These are phyloP conservation scores for Diaporthe caulivora DNA, from an alignment of 2,329 filamentous ascomycete genomes.

Conservation along the genomic window DNA sequence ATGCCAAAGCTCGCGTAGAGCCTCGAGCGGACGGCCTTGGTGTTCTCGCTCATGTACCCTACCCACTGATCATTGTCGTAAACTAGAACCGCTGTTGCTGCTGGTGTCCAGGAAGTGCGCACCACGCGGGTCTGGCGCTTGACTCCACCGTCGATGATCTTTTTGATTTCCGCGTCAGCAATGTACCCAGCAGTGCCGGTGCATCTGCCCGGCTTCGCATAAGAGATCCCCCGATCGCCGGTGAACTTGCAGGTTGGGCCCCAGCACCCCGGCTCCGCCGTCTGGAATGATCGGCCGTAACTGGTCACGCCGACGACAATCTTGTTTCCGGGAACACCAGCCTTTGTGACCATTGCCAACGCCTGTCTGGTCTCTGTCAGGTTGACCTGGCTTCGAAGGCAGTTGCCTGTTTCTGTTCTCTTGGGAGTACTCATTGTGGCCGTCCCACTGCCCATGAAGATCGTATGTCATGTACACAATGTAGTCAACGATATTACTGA, in stretches of 20 bases:
- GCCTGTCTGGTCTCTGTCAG: slow-evolving; percentile 46
- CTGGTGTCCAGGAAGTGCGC: slow-evolving; percentile 30
- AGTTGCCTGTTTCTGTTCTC: slow-evolving; percentile 38
- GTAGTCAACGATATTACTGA: slow-evolving; percentile 40
- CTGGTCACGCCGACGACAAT: slow-evolving; percentile 10
- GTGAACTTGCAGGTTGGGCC: neutral
- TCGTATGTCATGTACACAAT: slow-evolving; percentile 40
- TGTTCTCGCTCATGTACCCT: slow-evolving; percentile 39
- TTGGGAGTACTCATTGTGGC: slow-evolving; percentile 41
- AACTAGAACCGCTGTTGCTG: slow-evolving; percentile 39
- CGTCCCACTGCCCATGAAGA: slow-evolving; percentile 42
- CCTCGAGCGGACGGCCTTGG: slow-evolving; percentile 35
- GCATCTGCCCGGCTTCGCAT: slow-evolving; percentile 46
- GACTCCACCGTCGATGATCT: slow-evolving; percentile 44
- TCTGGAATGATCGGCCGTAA: slow-evolving; percentile 8
- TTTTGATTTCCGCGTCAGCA: slow-evolving; percentile 53
- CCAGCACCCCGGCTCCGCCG: slow-evolving; percentile 1
- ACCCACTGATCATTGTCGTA: slow-evolving; percentile 42
- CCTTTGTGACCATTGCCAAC: slow-evolving; percentile 4
- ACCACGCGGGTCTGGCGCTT: slow-evolving; percentile 33
- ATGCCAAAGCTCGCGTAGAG: slow-evolving; percentile 39
- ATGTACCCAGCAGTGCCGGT: slow-evolving; percentile 54
- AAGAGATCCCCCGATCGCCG: slow-evolving; percentile 39
- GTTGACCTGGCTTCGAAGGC: slow-evolving; percentile 42
- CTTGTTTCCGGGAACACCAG: neutral